These are phyloP conservation scores for Linderniella brevidens DNA, from an alignment of 257 asterid species.

Conservation along the genomic window DNA sequence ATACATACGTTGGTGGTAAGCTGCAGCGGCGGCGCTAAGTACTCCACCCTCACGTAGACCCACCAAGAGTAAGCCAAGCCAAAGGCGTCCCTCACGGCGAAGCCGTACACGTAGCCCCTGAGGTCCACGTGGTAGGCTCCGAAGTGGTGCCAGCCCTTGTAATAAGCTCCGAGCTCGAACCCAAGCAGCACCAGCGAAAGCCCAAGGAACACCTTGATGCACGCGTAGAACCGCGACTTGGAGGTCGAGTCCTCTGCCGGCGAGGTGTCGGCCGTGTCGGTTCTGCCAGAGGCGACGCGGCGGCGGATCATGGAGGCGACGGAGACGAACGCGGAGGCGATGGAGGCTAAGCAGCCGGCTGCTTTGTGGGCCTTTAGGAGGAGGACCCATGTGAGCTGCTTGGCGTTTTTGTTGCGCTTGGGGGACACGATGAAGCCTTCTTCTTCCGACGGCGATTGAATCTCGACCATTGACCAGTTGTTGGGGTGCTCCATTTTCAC, in stretches of 20 bases:
- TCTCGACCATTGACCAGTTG: slow-evolving; percentile 58
- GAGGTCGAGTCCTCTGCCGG: slow-evolving; percentile 13
- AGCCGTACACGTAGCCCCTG: slow-evolving; percentile 22
- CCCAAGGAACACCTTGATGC: slow-evolving; percentile 35
- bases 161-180: slow-evolving; percentile 40
- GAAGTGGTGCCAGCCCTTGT: slow-evolving; percentile 34
- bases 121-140: background rate
- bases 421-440: slow-evolving; percentile 26
- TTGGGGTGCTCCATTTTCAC: slow-evolving; percentile 57
- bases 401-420: slow-evolving; percentile 46
- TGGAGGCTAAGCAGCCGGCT: slow-evolving; percentile 40
- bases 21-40: slow-evolving; percentile 40
- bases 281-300: slow-evolving; percentile 35
- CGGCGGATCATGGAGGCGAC: slow-evolving; percentile 33
- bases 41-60: slow-evolving; percentile 44
- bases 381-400: slow-evolving; percentile 51
- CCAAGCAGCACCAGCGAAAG: slow-evolving; percentile 26
- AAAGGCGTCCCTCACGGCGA: slow-evolving; percentile 27
- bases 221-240: slow-evolving; percentile 19
- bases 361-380: slow-evolving; percentile 53
- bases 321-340: slow-evolving; percentile 32
- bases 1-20: slow-evolving; percentile 36
- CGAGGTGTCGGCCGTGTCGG: slow-evolving; percentile 30
- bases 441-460: slow-evolving; percentile 20
- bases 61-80: slow-evolving; percentile 33